Conservation (phyloP, 345 rosid genomes). For the Kernera saxatilis region DNA sequence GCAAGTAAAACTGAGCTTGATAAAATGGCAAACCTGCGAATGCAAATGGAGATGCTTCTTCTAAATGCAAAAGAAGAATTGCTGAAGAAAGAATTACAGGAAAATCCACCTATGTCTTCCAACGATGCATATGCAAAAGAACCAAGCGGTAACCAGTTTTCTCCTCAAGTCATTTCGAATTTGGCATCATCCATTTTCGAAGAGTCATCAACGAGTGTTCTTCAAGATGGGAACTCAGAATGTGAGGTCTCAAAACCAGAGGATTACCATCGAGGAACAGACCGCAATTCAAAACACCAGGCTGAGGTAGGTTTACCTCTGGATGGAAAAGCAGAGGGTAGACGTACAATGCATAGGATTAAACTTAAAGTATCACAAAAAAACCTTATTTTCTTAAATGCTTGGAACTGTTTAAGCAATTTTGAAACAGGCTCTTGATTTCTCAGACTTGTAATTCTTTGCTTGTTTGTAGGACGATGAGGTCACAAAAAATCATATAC, state of each 20-base stretch:
- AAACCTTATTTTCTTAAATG: background rate
- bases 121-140: background rate
- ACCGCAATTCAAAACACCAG: constrained; percentile 51
- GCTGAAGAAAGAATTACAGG: constrained; percentile 16
- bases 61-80: constrained; percentile 36
- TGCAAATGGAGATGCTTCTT: constrained; percentile 56
- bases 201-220: constrained; percentile 29
- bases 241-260: constrained; percentile 34
- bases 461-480: constrained; percentile 10
- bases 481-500: background rate
- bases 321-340: constrained; percentile 37
- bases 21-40: constrained; percentile 47
- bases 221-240: constrained; percentile 27
- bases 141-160: constrained; percentile 22
- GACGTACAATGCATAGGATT: constrained; percentile 11
- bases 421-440: constrained; percentile 4
- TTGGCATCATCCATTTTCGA: constrained; percentile 30
- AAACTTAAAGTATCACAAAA: constrained; percentile 30
- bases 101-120: background rate
- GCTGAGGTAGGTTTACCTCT: constrained; percentile 45
- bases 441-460: background rate
- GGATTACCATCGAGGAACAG: constrained; percentile 40
- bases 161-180: constrained; percentile 27
- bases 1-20: constrained; percentile 59
- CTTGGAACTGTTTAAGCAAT: background rate